Evolutionary conservation across 2,329 filamentous ascomycete genomes (phyloP).

Genomic region (Sordariomycetes sp.): DNA sequence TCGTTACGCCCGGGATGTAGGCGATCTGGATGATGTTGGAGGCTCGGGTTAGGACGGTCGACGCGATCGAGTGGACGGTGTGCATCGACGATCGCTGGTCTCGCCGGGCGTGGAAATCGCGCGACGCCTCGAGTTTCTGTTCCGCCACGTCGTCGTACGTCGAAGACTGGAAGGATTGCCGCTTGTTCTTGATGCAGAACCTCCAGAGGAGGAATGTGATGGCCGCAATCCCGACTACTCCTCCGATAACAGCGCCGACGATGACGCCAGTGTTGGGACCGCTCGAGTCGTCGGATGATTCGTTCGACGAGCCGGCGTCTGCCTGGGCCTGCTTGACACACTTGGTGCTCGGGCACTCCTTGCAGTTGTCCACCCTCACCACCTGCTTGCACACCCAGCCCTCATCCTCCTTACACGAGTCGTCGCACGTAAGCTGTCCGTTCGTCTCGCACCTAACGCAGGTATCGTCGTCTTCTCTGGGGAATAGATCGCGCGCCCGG

Average conservation of each 20-base stretch:
- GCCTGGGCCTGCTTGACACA: conserved; percentile 3
- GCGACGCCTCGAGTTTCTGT: conserved; percentile 31
- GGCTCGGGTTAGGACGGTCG: conserved; percentile 85
- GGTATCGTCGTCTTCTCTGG: conserved; percentile 7
- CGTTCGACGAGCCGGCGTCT: background rate
- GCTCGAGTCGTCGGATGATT: conserved; percentile 10
- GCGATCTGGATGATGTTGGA: conserved; percentile 99
- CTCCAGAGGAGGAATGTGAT: conserved; percentile 74
- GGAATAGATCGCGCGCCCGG: conserved; percentile 8
- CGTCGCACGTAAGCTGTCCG: conserved; percentile 8
- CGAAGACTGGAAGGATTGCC: conserved; percentile 24
- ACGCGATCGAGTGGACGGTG: conserved; percentile 84
- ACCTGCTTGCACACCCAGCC: conserved; percentile 9
- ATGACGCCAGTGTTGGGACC: conserved; percentile 71
- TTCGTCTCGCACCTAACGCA: conserved; percentile 8
- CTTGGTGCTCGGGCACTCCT: conserved; percentile 9
- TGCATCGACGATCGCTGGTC: conserved; percentile 65
- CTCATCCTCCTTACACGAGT: conserved; percentile 6
- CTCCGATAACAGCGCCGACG: conserved; percentile 81
- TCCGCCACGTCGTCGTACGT: conserved; percentile 3
- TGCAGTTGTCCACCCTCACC: conserved; percentile 8
- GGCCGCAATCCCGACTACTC: conserved; percentile 60
- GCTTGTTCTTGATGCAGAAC: conserved; percentile 72
- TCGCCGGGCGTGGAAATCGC: conserved; percentile 29
- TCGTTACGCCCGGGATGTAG: conserved; percentile 94